Percentiles rank a stretch among this genome's conserved stretches.
phyloP scores from a whole-genome alignment of 768 basidiomycete genomes.

The Pleurotus pulmonarius region DNA sequence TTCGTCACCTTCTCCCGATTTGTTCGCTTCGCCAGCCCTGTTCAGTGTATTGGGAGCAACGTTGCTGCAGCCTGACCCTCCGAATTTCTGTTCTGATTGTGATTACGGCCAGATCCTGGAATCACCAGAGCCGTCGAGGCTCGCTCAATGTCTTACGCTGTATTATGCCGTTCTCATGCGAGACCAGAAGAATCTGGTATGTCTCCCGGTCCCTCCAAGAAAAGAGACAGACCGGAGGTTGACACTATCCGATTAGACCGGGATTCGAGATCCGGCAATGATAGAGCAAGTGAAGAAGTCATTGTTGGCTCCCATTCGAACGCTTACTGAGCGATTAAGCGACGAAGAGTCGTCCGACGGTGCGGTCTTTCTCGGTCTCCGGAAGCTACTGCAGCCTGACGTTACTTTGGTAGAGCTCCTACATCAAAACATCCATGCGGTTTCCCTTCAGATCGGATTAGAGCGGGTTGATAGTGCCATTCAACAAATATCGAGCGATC shows the following conservation, averaged over 20 bases:
- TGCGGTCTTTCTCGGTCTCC: conserved; percentile 17
- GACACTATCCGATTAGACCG: conserved; percentile 37
- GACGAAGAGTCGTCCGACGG: conserved; percentile 14
- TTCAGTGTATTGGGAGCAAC: conserved; percentile 56
- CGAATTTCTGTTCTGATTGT: conserved; percentile 45
- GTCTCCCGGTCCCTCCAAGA: conserved; percentile 1
- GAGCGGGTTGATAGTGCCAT: conserved; percentile 43
- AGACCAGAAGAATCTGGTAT: conserved; percentile 56
- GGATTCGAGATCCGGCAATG: conserved; percentile 41
- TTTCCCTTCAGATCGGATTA: conserved; percentile 45
- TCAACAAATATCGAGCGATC: no score
- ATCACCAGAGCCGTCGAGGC: conserved; percentile 54
- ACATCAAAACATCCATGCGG: conserved; percentile 31
- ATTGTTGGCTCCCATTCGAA: conserved; percentile 42
- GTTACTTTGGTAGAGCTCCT: conserved; percentile 20
- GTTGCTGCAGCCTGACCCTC: conserved; percentile 54
- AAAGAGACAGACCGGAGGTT: background rate
- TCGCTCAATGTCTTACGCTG: conserved; percentile 64
- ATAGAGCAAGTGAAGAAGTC: conserved; percentile 39
- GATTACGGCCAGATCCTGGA: conserved; percentile 38
- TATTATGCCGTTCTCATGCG: conserved; percentile 62
- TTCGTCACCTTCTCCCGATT: conserved; percentile 23
- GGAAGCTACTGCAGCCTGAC: background rate
- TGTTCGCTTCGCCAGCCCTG: conserved; percentile 55
- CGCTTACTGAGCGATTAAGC: conserved; percentile 30